A percentile compares a stretch with the other conserved stretches of the same genome.
Conservation (phyloP, 2,329 filamentous ascomycete genomes). For the Penicillium sp. region DNA sequence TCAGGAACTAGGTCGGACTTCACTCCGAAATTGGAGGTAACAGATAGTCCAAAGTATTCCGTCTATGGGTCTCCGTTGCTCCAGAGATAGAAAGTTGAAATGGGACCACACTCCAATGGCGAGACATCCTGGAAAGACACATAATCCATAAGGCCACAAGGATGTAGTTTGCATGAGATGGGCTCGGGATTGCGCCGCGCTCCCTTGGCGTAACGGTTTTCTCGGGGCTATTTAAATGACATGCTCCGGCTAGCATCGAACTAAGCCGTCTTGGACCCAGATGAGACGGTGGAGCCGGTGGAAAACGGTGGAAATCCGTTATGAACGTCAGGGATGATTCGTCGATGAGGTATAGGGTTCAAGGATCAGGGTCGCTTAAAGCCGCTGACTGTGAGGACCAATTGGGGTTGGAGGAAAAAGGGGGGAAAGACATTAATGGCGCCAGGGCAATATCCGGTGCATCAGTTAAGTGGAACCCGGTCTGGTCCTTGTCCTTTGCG, state of each 20-base stretch:
- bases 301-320: not conserved
- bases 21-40: conserved; percentile 2
- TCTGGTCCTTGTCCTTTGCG: not conserved
- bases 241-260: conserved; percentile 23
- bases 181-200: conserved; percentile 23
- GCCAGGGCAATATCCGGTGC: conserved; percentile 24
- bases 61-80: not conserved
- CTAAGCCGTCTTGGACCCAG: conserved; percentile 21
- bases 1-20: conserved; percentile 14
- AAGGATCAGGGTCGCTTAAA: conserved; percentile 24
- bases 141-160: conserved; percentile 8
- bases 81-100: not conserved
- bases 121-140: not conserved
- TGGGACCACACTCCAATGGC: not conserved
- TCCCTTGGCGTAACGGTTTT: conserved; percentile 37
- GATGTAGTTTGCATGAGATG: conserved; percentile 26
- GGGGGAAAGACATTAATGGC: conserved; percentile 3
- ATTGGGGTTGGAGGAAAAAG: not conserved
- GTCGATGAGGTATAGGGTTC: conserved; percentile 18
- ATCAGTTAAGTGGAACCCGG: conserved; percentile 28
- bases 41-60: too few species aligned
- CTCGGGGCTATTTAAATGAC: conserved; percentile 18
- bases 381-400: conserved; percentile 6
- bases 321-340: conserved; percentile 12
- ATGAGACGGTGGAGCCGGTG: conserved; percentile 12